Conservation (phyloP, 2,329 filamentous ascomycete genomes). For the Volutella citrinella region DNA sequence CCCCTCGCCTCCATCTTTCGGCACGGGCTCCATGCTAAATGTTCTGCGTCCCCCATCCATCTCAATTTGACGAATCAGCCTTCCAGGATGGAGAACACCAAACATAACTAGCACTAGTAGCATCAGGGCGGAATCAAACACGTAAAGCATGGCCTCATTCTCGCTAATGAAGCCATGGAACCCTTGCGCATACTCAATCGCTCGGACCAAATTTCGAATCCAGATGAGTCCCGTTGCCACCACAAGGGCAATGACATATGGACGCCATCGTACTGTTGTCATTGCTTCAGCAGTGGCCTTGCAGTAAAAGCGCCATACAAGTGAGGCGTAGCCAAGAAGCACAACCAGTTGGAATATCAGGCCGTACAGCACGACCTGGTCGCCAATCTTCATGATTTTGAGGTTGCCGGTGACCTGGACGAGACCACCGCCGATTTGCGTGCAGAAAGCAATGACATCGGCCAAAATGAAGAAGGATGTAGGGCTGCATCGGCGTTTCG, state of each 20-base stretch:
- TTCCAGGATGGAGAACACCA: too few species aligned
- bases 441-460: slow-evolving; percentile 5
- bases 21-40: too few species aligned
- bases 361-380: slow-evolving; percentile 2
- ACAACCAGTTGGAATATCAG: slow-evolving; percentile 4
- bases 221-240: slow-evolving; percentile 6
- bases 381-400: slow-evolving; percentile 6
- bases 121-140: slow-evolving; percentile 3
- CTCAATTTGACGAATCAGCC: too few species aligned
- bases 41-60: too few species aligned
- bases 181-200: slow-evolving; percentile 9
- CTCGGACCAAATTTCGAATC: slow-evolving; percentile 9
- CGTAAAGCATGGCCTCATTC: slow-evolving; percentile 5
- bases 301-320: slow-evolving; percentile 1
- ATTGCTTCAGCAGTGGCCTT: background rate
- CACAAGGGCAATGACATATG: slow-evolving; percentile 3
- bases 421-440: slow-evolving; percentile 3
- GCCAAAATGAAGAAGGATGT: slow-evolving; percentile 2
- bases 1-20: too few species aligned
- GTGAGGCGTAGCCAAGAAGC: background rate
- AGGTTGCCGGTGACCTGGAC: slow-evolving; percentile 3
- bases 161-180: slow-evolving; percentile 10
- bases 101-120: slow-evolving; percentile 1
- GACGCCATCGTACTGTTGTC: slow-evolving; percentile 1
- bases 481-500: slow-evolving; percentile 4